Percentiles rank a stretch among this genome's conserved stretches.
Conservation (phyloP, 306 rosid genomes). For the Lotus japonicus region DNA sequence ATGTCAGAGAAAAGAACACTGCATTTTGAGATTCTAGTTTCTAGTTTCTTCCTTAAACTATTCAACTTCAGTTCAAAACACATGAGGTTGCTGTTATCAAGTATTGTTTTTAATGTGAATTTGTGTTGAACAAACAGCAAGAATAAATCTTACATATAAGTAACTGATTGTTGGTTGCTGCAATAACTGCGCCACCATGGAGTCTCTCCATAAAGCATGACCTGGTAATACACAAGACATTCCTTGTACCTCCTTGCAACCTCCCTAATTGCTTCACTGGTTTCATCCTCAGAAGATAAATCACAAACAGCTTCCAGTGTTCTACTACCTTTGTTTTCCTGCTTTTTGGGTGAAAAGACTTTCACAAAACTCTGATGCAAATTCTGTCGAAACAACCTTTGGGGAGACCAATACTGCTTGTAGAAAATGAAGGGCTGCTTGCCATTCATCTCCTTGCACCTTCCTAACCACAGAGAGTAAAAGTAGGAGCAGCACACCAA, state of each 20-base stretch:
- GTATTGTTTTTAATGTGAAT: neutral
- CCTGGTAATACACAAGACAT: constrained; percentile 60
- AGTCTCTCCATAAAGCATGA: constrained; percentile 62
- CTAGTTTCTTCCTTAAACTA: constrained; percentile 1
- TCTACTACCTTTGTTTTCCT: constrained; percentile 5
- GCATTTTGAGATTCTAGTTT: neutral
- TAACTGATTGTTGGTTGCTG: constrained; percentile 24
- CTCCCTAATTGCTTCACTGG: constrained; percentile 37
- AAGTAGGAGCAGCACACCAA: constrained; percentile 74
- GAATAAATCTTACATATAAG: constrained; percentile 39
- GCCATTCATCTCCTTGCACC: constrained; percentile 71
- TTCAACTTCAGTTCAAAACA: neutral
- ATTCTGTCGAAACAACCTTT: constrained; percentile 45
- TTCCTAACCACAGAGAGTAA: constrained; percentile 55
- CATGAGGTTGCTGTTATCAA: neutral
- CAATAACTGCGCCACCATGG: constrained; percentile 38
- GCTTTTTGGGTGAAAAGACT: constrained; percentile 36
- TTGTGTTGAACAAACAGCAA: constrained; percentile 6
- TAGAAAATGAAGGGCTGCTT: constrained; percentile 68
- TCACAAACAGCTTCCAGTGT: constrained; percentile 20
- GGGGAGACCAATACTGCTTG: constrained; percentile 74
- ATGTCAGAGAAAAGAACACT: constrained; percentile 11
- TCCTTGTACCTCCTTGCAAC: constrained; percentile 63
- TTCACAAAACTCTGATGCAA: constrained; percentile 47
- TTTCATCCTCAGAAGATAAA: constrained; percentile 21